Percentiles rank a stretch among this genome's conserved stretches.
These are phyloP conservation scores for Botryotinia narcissicola DNA, from an alignment of 2,329 filamentous ascomycete genomes.

Conservation along the genomic window DNA sequence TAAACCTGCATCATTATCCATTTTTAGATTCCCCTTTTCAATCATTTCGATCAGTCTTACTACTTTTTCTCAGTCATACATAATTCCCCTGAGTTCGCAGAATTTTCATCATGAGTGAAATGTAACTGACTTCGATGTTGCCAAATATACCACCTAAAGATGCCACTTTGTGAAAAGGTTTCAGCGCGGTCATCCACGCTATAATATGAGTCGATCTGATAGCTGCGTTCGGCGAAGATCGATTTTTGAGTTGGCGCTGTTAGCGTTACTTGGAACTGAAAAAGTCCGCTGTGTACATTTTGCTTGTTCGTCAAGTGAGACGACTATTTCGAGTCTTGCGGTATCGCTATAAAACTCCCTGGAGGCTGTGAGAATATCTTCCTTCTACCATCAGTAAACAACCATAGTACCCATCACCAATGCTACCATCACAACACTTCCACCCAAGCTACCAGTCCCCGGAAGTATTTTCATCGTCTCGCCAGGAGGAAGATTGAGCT, in stretches of 20 bases:
- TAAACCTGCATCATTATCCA: slow-evolving; percentile 16
- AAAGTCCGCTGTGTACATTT: slow-evolving; percentile 16
- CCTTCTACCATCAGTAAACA: slow-evolving; percentile 48
- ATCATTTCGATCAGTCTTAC: slow-evolving; percentile 22
- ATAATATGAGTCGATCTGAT: slow-evolving; percentile 19
- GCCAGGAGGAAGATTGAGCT: slow-evolving; percentile 42
- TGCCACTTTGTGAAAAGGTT: slow-evolving; percentile 13
- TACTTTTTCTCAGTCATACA: slow-evolving; percentile 21
- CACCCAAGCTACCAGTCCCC: slow-evolving; percentile 47
- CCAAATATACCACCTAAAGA: slow-evolving; percentile 24
- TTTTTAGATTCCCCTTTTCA: slow-evolving; percentile 25
- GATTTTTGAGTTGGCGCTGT: slow-evolving; percentile 23
- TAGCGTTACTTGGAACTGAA: slow-evolving; percentile 14
- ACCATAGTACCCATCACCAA: slow-evolving; percentile 50
- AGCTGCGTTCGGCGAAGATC: slow-evolving; percentile 24
- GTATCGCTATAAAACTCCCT: background rate
- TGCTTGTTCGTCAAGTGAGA: slow-evolving; percentile 19
- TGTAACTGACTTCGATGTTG: slow-evolving; percentile 21
- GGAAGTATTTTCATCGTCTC: slow-evolving; percentile 48
- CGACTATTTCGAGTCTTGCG: slow-evolving; percentile 7
- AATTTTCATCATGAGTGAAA: slow-evolving; percentile 21
- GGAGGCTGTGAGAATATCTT: slow-evolving; percentile 35
- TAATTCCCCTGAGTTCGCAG: slow-evolving; percentile 21
- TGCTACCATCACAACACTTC: slow-evolving; percentile 45
- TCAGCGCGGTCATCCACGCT: slow-evolving; percentile 20